Percentiles rank a stretch among this genome's conserved stretches.
These are phyloP conservation scores for Ramalina peruviana DNA, from an alignment of 495 filamentous ascomycete genomes.

Conservation along the genomic window DNA sequence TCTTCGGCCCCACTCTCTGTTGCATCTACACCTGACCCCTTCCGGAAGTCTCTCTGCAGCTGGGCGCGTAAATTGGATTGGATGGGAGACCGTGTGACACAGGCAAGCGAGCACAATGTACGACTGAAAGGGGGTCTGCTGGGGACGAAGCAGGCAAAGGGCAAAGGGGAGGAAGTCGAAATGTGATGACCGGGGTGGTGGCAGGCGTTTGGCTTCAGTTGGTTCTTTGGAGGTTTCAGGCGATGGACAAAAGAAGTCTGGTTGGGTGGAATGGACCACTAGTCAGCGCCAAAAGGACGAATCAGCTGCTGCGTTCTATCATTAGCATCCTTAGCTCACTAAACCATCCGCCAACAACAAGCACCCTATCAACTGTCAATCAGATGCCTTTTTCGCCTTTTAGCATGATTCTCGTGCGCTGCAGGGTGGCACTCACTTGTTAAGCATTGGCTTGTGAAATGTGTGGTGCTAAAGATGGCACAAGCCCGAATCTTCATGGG, in stretches of 20 bases:
- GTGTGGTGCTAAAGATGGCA: too few species aligned
- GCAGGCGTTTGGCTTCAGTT: neutral
- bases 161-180: neutral
- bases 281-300: neutral
- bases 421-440: too few species aligned
- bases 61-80: neutral
- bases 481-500: neutral
- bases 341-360: too few species aligned
- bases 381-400: too few species aligned
- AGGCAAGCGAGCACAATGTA: neutral
- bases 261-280: neutral
- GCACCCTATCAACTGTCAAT: too few species aligned
- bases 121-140: neutral
- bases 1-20: neutral
- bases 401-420: too few species aligned
- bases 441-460: too few species aligned
- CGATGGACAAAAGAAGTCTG: neutral
- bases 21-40: neutral
- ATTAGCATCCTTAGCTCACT: neutral
- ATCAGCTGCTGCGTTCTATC: neutral
- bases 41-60: neutral
- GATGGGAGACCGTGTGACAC: neutral
- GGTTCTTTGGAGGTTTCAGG: conserved; percentile 1
- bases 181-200: neutral
- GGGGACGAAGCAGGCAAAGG: neutral